These are phyloP conservation scores for Spergularia bocconei DNA, from an alignment of 148 eudicot genomes.

Conservation along the genomic window DNA sequence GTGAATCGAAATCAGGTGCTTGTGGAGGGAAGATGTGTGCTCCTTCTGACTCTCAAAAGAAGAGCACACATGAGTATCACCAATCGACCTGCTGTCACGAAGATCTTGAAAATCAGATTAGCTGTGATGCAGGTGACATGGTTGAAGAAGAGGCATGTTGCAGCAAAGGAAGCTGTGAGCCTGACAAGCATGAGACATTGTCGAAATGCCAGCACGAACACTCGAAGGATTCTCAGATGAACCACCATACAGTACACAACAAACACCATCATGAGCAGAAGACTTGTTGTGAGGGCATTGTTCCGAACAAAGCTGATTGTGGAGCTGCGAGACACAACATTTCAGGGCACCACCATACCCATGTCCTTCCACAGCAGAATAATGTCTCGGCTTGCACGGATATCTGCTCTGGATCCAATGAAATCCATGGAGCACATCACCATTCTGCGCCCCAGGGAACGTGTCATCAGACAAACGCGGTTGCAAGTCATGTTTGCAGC, in stretches of 20 bases:
- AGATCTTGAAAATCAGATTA: constrained; percentile 28
- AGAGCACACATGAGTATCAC: neutral
- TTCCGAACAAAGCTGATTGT: too few species aligned
- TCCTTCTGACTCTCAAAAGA: constrained; percentile 5
- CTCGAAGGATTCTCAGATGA: neutral
- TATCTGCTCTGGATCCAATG: constrained; percentile 11
- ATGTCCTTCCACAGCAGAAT: neutral
- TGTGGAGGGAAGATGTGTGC: constrained; percentile 5
- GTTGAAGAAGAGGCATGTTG: neutral
- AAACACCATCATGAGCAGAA: too few species aligned
- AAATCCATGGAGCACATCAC: constrained; percentile 5
- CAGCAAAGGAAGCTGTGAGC: constrained; percentile 1
- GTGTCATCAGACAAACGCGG: constrained; percentile 18
- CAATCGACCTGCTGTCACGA: constrained; percentile 4
- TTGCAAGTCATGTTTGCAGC: constrained; percentile 26
- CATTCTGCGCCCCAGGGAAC: constrained; percentile 7
- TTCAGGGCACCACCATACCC: neutral
- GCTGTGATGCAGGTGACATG: neutral
- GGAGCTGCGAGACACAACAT: too few species aligned
- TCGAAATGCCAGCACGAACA: too few species aligned
- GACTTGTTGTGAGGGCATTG: too few species aligned
- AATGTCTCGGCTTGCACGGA: constrained; percentile 1
- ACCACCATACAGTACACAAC: too few species aligned
- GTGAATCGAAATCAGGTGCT: neutral
- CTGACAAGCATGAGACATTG: neutral